Evolutionary conservation across 495 filamentous ascomycete genomes (phyloP), one percentile per base, ranked within the genome.

Genomic region (Lindgomyces ingoldianus): DNA sequence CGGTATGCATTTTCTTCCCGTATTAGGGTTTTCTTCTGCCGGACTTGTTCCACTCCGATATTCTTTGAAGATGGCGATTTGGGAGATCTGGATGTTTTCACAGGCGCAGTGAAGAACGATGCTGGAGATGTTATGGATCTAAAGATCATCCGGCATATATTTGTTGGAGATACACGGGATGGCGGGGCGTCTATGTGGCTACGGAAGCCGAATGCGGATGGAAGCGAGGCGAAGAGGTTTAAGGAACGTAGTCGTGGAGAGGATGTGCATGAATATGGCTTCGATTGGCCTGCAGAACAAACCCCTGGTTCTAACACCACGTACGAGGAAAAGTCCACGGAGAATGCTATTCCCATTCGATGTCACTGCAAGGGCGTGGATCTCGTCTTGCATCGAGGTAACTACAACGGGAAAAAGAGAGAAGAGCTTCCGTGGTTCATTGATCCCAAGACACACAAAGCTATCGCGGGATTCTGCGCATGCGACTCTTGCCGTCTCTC

Each of bases 321-420:
- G 4, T n/a, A 4, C 44, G 44, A 25, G n/a, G 50, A 60, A 22
- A 29, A 30, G 18, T 49, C 36, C 19, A 42, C 11, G 6, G 60
- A 60, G 41, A 49, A 55, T 1, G 9, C 21, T 9, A 4, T 69
- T 6, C 49, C 61, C 22, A 59, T 69, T n/a, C 57, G 62, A 10
- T 86, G 84, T 55, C 76, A 80, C 41, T 85, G 83, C 64, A 73
- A 77, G 1, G 83, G 82, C 8, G 76, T 85, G 9, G 68, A 75
- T 6, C 78, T 81, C 62, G 60, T 46, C 19, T 75, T 82, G 27
- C 49, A 75, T 25, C 70, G 75, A 19, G 78, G 75, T 0, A 64
- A 70, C 18, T 53, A 71, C 42, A 12, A 55, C 1, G 67, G 74
- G 22, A 67, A 69, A 10, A 72, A 72, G 46, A 59, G 69, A 22